A percentile compares a stretch with the other conserved stretches of the same genome.
phyloP scores from a whole-genome alignment of 495 filamentous ascomycete species.

The Annulohypoxylon bovei region DNA sequence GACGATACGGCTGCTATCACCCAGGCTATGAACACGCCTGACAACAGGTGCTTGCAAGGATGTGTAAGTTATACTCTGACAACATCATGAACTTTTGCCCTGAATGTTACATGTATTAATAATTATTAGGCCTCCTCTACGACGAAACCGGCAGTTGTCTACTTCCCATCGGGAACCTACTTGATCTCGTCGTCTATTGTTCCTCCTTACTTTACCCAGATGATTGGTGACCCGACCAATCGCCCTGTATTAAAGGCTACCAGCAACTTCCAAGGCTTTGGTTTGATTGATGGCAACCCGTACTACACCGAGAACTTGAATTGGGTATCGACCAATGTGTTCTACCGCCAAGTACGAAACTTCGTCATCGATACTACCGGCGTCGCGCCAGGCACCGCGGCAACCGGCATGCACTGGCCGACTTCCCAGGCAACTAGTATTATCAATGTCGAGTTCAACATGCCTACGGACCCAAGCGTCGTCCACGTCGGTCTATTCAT shows the following conservation, averaged over 20 bases:
- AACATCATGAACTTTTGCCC: constrained; percentile 49
- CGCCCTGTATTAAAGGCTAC: constrained; percentile 73
- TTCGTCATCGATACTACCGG: constrained; percentile 77
- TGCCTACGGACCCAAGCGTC: constrained; percentile 66
- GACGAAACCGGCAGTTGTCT: constrained; percentile 76
- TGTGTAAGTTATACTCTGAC: constrained; percentile 53
- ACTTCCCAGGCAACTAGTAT: constrained; percentile 79
- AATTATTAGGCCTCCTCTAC: constrained; percentile 67
- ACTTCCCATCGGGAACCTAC: constrained; percentile 84
- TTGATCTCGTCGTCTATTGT: constrained; percentile 71
- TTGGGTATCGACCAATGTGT: constrained; percentile 74
- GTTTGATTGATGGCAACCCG: constrained; percentile 74
- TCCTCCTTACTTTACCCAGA: constrained; percentile 71
- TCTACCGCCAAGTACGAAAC: constrained; percentile 81
- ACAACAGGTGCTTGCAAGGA: constrained; percentile 80
- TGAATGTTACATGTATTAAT: constrained; percentile 49
- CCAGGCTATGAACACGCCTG: constrained; percentile 75
- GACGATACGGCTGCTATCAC: constrained; percentile 92
- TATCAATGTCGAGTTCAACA: constrained; percentile 80
- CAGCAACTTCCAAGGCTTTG: constrained; percentile 69
- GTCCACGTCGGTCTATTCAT: constrained; percentile 80
- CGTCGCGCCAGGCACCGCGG: constrained; percentile 62
- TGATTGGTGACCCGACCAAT: constrained; percentile 73
- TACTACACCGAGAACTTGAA: constrained; percentile 65
- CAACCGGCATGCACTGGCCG: constrained; percentile 81